Percentiles rank a stretch among this genome's conserved stretches.
Conservation (phyloP, 176 grass and related monocot species). For the Alloteropsis semialata region DNA sequence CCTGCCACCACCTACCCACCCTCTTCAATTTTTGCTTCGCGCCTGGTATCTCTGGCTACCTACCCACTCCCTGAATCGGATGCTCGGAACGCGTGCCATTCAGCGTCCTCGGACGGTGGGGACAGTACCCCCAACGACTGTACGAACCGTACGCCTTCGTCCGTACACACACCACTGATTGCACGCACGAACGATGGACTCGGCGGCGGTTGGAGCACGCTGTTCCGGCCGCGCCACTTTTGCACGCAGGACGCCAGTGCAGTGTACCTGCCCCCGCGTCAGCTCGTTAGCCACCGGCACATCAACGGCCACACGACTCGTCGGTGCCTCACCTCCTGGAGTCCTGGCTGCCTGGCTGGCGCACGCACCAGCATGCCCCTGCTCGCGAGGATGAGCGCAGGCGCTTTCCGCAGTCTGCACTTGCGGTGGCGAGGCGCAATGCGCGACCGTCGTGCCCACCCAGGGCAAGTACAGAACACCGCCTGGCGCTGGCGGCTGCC, state of each 20-base stretch:
- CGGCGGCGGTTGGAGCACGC: slow-evolving; percentile 36
- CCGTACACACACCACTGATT: background rate
- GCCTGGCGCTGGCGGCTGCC: too few species aligned
- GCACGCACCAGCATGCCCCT: too few species aligned
- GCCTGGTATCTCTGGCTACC: background rate
- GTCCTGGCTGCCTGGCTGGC: too few species aligned
- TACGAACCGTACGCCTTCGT: slow-evolving; percentile 33
- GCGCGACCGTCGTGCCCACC: too few species aligned
- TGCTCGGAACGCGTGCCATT: slow-evolving; percentile 5
- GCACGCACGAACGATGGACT: background rate
- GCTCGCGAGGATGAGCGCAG: too few species aligned
- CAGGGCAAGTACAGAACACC: too few species aligned
- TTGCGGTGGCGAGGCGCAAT: too few species aligned
- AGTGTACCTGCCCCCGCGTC: background rate
- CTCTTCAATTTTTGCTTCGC: slow-evolving; percentile 6
- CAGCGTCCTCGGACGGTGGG: background rate
- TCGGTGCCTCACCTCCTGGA: too few species aligned
- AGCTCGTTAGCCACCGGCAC: too few species aligned
- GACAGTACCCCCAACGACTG: background rate
- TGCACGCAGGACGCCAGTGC: background rate
- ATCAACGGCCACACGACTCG: too few species aligned
- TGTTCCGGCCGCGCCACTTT: slow-evolving; percentile 1
- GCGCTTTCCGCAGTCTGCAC: too few species aligned
- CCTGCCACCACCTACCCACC: background rate
- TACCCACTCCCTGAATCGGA: background rate